phyloP scores from a whole-genome alignment of 2,329 filamentous ascomycete species.

The Trichoderma oligosporum region DNA sequence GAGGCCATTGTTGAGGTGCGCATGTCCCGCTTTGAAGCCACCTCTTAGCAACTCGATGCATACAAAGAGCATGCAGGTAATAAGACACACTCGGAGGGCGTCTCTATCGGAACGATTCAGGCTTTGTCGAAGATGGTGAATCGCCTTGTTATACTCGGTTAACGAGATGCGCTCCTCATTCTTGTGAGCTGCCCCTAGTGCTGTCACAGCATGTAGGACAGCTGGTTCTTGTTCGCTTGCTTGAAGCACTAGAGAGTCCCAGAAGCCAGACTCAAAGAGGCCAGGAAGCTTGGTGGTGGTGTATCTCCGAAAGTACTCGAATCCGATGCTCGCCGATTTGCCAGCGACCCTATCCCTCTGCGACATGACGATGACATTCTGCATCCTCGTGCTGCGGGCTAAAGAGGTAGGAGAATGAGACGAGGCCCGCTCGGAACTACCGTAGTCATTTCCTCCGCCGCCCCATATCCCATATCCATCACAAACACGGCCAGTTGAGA shows the following conservation, averaged over 20 bases:
- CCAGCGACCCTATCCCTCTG: constrained; percentile 2
- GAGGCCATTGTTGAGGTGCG: constrained; percentile 33
- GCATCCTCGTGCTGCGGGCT: not conserved
- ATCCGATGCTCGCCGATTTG: constrained; percentile 23
- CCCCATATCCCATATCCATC: constrained; percentile 40
- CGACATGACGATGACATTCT: constrained; percentile 5
- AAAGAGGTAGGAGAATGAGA: not conserved
- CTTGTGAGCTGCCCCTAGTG: constrained; percentile 37
- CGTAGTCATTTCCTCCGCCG: constrained; percentile 15
- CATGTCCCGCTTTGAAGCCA: constrained; percentile 26
- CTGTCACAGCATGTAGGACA: constrained; percentile 40
- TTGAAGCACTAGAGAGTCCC: constrained; percentile 38
- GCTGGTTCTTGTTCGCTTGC: constrained; percentile 37
- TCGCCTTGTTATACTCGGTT: constrained; percentile 40
- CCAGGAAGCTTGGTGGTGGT: constrained; percentile 33
- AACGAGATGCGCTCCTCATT: constrained; percentile 27
- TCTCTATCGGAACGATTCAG: constrained; percentile 25
- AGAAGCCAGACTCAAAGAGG: constrained; percentile 35
- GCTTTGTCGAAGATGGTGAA: constrained; percentile 33
- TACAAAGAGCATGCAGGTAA: constrained; percentile 40
- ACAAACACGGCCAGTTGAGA: constrained; percentile 23
- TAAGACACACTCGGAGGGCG: constrained; percentile 36
- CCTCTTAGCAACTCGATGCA: constrained; percentile 39
- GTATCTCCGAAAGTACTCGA: constrained; percentile 23
- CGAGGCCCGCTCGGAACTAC: not conserved